A percentile compares a stretch with the other conserved stretches of the same genome.
phyloP scores from a whole-genome alignment of 1,284 basidiomycete genomes.

The Meira nashicola region DNA sequence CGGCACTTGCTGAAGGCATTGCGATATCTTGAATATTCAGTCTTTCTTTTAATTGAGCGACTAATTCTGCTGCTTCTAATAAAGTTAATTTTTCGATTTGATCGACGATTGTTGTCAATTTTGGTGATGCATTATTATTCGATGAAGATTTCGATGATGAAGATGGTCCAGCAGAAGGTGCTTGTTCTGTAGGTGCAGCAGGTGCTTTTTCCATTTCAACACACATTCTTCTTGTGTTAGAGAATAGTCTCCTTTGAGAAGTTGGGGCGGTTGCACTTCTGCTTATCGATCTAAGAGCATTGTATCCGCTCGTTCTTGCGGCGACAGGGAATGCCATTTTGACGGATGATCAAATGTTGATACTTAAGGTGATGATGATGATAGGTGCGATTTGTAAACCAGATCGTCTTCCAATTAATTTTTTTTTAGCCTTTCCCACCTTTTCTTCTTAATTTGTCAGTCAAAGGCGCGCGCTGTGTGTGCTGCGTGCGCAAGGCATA shows the following conservation, averaged over 20 bases:
- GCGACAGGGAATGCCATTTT: not conserved
- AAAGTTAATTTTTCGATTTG: constrained; percentile 85
- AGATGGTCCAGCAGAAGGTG: constrained; percentile 9
- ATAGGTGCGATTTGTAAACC: too few relatives aligned
- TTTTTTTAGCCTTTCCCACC: too few relatives aligned
- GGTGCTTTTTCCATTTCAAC: constrained; percentile 2
- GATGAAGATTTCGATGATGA: constrained; percentile 5
- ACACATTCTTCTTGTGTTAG: not conserved
- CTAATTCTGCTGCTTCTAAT: constrained; percentile 94
- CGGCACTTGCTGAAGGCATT: constrained; percentile 73
- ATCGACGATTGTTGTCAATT: constrained; percentile 80
- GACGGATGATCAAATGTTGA: too few relatives aligned
- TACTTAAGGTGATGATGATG: too few relatives aligned
- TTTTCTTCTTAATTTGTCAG: too few relatives aligned
- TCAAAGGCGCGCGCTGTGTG: too few relatives aligned
- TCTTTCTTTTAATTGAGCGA: constrained; percentile 80
- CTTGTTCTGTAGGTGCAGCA: constrained; percentile 9
- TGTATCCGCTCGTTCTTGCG: not conserved
- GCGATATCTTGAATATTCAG: constrained; percentile 98
- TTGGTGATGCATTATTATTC: constrained; percentile 55
- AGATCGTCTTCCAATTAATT: too few relatives aligned
- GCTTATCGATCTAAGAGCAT: not conserved
- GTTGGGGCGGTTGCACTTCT: not conserved
- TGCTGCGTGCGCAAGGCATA: too few relatives aligned
- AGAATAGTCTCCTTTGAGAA: not conserved